Percentiles rank a stretch among this genome's conserved stretches.
phyloP scores from a whole-genome alignment of 768 basidiomycete species.

The Trametes cinnabarina region DNA sequence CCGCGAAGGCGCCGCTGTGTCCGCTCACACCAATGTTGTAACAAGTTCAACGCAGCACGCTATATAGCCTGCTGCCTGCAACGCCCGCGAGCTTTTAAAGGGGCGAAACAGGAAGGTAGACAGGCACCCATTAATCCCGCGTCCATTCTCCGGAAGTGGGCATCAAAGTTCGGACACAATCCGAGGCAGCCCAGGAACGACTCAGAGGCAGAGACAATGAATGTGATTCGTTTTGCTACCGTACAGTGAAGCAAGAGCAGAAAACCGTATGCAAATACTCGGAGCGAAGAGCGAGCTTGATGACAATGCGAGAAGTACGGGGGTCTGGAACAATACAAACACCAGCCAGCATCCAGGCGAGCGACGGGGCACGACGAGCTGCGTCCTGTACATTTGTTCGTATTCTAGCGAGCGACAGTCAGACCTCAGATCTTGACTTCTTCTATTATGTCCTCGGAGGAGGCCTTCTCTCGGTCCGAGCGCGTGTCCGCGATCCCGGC shows the following conservation, averaged over 20 bases:
- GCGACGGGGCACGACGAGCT: neutral
- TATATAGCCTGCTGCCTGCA: too few relatives aligned
- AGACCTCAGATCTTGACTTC: conserved; percentile 14
- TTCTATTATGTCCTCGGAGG: conserved; percentile 20
- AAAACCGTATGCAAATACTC: neutral
- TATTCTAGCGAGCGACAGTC: neutral
- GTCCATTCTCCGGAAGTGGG: too few relatives aligned
- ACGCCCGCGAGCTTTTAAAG: too few relatives aligned
- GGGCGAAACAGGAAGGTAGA: too few relatives aligned
- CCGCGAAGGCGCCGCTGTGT: too few relatives aligned
- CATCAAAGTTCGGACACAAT: too few relatives aligned
- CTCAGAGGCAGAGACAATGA: too few relatives aligned
- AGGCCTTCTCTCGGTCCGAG: conserved; percentile 26
- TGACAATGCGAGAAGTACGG: neutral
- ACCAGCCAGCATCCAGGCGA: neutral
- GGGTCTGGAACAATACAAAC: conserved; percentile 8
- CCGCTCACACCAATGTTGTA: too few relatives aligned
- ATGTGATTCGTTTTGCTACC: neutral
- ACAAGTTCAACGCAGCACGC: too few relatives aligned
- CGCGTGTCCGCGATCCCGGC: conserved; percentile 19
- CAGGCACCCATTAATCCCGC: too few relatives aligned
- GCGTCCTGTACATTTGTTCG: neutral
- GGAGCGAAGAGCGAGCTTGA: neutral
- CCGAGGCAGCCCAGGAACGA: too few relatives aligned
- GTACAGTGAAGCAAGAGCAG: neutral